These are phyloP conservation scores for Solanum ahanhuiri DNA, from an alignment of 257 asterid genomes.

Conservation along the genomic window DNA sequence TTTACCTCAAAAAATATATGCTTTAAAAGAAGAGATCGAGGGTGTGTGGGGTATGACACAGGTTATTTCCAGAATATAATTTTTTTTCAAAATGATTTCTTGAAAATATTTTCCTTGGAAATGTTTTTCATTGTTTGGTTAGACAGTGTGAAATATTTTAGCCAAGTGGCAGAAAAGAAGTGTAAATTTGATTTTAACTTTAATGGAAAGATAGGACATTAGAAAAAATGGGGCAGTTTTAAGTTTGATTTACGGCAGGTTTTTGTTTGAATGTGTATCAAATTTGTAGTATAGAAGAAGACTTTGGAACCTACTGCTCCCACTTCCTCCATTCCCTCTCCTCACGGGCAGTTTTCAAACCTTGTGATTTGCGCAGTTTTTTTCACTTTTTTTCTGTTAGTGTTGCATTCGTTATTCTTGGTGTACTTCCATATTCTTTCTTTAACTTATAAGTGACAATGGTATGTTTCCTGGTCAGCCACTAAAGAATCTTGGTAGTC, in stretches of 20 bases:
- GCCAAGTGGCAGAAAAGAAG: background rate
- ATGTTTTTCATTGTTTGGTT: background rate
- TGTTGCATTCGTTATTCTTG: background rate
- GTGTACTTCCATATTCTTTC: background rate
- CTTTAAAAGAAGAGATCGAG: background rate
- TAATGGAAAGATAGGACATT: background rate
- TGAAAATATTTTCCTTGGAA: background rate
- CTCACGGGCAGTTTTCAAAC: background rate
- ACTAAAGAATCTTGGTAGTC: background rate
- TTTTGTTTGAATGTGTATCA: background rate
- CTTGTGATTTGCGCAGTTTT: background rate
- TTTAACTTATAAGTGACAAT: background rate
- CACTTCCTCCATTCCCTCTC: background rate
- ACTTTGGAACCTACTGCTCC: background rate
- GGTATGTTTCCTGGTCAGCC: background rate
- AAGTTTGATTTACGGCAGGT: background rate
- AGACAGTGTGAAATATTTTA: background rate
- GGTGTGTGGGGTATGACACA: background rate
- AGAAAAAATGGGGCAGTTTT: background rate
- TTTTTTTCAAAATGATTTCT: background rate
- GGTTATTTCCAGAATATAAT: background rate
- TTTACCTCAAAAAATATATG: background rate
- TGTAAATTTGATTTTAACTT: background rate
- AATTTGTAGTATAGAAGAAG: background rate
- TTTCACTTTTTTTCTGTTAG: background rate